phyloP scores from a whole-genome alignment of 352 stramenopile species.

The Phytophthora capsici region DNA sequence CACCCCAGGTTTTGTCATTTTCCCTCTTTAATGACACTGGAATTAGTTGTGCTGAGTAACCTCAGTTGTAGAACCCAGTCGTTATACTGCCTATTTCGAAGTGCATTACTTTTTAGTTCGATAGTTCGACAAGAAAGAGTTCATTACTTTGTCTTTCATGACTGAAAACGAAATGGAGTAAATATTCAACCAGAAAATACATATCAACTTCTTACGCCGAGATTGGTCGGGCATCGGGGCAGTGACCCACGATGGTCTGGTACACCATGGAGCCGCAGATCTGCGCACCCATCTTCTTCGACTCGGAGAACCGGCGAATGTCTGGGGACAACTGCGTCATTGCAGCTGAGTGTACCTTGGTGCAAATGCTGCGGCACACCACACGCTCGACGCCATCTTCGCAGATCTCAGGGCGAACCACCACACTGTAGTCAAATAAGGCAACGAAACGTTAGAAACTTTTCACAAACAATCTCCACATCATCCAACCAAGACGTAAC shows the following conservation, averaged over 20 bases:
- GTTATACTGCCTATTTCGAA: too few relatives aligned
- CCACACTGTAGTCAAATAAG: conserved; percentile 28
- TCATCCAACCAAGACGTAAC: conserved; percentile 10
- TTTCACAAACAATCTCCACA: neutral
- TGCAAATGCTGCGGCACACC: conserved; percentile 45
- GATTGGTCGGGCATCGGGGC: conserved; percentile 31
- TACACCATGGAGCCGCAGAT: conserved; percentile 42
- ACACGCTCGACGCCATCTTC: conserved; percentile 43
- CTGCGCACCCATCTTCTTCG: conserved; percentile 40
- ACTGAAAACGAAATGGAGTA: conserved; percentile 26
- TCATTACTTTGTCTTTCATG: conserved; percentile 2
- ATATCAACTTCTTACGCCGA: conserved; percentile 14
- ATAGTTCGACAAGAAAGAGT: neutral
- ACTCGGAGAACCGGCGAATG: conserved; percentile 37
- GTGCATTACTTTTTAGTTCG: too few relatives aligned
- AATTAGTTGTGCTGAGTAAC: neutral
- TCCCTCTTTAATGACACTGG: neutral
- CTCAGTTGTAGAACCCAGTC: too few relatives aligned
- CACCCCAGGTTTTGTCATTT: too few relatives aligned
- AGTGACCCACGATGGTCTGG: conserved; percentile 38
- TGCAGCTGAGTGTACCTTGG: conserved; percentile 37
- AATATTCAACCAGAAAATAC: conserved; percentile 28
- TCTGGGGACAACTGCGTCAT: conserved; percentile 28
- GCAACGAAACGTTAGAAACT: conserved; percentile 16
- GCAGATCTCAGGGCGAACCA: conserved; percentile 42